These are phyloP conservation scores for Lentinula novae-zelandiae DNA, from an alignment of 1,284 basidiomycete genomes.

Conservation along the genomic window DNA sequence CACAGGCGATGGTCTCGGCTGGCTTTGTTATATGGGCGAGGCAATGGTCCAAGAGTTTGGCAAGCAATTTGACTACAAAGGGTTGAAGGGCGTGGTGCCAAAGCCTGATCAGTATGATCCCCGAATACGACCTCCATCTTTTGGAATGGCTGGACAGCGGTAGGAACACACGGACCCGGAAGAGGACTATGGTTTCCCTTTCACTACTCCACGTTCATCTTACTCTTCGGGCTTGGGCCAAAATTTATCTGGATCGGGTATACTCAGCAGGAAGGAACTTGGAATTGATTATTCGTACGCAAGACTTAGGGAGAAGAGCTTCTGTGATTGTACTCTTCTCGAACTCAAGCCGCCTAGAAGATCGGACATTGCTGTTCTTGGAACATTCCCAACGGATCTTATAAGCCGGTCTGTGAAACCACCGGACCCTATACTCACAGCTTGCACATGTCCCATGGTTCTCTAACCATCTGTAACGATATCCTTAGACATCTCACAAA, in stretches of 20 bases:
- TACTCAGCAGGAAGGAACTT: background rate
- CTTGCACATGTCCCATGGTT: background rate
- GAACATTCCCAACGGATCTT: background rate
- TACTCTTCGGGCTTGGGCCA: background rate
- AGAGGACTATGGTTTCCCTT: background rate
- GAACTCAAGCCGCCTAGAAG: background rate
- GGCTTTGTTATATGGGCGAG: slow-evolving; percentile 76
- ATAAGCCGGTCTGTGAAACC: background rate
- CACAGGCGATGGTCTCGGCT: slow-evolving; percentile 71
- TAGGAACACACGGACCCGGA: background rate
- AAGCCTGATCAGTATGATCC: slow-evolving; percentile 31
- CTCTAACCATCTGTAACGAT: slow-evolving; percentile 5
- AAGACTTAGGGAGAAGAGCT: background rate
- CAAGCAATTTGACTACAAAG: slow-evolving; percentile 64
- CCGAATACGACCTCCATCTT: slow-evolving; percentile 22
- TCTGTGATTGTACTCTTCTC: background rate
- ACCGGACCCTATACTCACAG: background rate
- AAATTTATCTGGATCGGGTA: slow-evolving; percentile 4
- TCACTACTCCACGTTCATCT: background rate
- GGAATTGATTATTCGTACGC: background rate
- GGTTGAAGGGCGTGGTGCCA: slow-evolving; percentile 64
- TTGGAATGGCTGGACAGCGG: slow-evolving; percentile 16
- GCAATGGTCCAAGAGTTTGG: slow-evolving; percentile 80
- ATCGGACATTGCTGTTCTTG: background rate
- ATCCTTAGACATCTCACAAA: slow-evolving; percentile 9